These are phyloP conservation scores for Gamsiella multidivaricata DNA, from an alignment of 192 early-diverging fungal species.

Conservation along the genomic window DNA sequence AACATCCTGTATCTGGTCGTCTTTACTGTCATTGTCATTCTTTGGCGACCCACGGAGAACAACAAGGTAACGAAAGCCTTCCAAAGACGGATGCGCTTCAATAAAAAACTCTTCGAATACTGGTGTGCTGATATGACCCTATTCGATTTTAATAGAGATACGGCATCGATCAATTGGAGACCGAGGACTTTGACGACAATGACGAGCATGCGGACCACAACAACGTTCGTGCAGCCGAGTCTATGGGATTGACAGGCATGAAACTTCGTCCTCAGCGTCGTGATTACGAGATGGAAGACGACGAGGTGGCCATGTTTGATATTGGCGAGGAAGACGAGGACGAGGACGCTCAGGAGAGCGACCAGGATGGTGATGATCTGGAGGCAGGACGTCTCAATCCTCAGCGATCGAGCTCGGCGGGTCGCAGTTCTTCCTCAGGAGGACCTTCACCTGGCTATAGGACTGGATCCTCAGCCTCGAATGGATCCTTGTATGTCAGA, in stretches of 20 bases:
- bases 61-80: slow-evolving; percentile 69
- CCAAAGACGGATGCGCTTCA: too few relatives aligned
- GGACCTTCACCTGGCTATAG: slow-evolving; percentile 21
- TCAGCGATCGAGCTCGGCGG: slow-evolving; percentile 12
- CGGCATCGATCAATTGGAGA: slow-evolving; percentile 85
- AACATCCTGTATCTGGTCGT: slow-evolving; percentile 89
- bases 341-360: slow-evolving; percentile 62
- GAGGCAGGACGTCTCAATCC: slow-evolving; percentile 21
- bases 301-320: slow-evolving; percentile 66
- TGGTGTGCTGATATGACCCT: neutral
- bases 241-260: slow-evolving; percentile 59
- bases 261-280: slow-evolving; percentile 51
- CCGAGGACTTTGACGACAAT: slow-evolving; percentile 68
- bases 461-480: neutral
- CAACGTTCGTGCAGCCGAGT: slow-evolving; percentile 57
- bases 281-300: slow-evolving; percentile 52
- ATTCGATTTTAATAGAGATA: slow-evolving; percentile 65
- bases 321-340: slow-evolving; percentile 75
- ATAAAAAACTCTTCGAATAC: too few relatives aligned
- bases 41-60: slow-evolving; percentile 94
- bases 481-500: slow-evolving; percentile 18
- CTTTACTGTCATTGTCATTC: slow-evolving; percentile 79
- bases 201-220: slow-evolving; percentile 77
- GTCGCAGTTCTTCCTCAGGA: slow-evolving; percentile 24
- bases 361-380: slow-evolving; percentile 38